These are phyloP conservation scores for Volutella citrinella DNA, from an alignment of 2,329 filamentous ascomycete species.

Conservation along the genomic window DNA sequence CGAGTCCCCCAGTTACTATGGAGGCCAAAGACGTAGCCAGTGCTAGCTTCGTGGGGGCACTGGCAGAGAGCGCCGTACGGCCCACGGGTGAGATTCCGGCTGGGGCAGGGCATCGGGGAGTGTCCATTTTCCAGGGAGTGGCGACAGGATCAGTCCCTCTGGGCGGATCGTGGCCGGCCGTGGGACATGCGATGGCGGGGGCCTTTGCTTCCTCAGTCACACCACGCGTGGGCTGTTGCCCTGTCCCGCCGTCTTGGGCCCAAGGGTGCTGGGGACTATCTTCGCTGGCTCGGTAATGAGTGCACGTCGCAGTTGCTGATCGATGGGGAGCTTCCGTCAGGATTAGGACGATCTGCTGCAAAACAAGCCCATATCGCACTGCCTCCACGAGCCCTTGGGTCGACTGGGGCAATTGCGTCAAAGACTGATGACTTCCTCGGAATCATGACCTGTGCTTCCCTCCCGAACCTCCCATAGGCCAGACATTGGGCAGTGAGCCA, in stretches of 20 bases:
- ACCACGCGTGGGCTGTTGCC: constrained; percentile 27
- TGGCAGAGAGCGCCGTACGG: constrained; percentile 8
- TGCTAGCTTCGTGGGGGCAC: constrained; percentile 12
- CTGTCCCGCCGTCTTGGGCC: constrained; percentile 24
- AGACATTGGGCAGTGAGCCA: no score
- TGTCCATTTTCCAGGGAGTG: constrained; percentile 9
- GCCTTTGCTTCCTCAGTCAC: constrained; percentile 25
- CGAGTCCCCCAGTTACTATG: no score
- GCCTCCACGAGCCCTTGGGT: constrained; percentile 9
- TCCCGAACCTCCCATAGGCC: no score
- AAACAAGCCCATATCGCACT: constrained; percentile 13
- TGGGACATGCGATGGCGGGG: constrained; percentile 21
- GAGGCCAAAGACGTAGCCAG: no score
- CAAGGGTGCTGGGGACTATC: constrained; percentile 19
- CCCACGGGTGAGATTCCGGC: constrained; percentile 17
- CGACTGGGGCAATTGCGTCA: constrained; percentile 14
- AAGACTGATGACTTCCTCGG: constrained; percentile 12
- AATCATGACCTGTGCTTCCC: constrained; percentile 3
- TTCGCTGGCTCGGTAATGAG: constrained; percentile 18
- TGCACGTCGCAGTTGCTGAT: constrained; percentile 18
- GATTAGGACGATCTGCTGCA: no score
- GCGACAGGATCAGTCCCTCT: no score
- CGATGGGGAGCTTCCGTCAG: constrained; percentile 26
- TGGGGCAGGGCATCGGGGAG: no score
- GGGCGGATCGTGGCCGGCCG: constrained; percentile 17